Evolutionary conservation across 129 eudicot genomes (phyloP), one percentile per base, ranked within the genome.

Genomic region (Saposhnikovia divaricata): DNA sequence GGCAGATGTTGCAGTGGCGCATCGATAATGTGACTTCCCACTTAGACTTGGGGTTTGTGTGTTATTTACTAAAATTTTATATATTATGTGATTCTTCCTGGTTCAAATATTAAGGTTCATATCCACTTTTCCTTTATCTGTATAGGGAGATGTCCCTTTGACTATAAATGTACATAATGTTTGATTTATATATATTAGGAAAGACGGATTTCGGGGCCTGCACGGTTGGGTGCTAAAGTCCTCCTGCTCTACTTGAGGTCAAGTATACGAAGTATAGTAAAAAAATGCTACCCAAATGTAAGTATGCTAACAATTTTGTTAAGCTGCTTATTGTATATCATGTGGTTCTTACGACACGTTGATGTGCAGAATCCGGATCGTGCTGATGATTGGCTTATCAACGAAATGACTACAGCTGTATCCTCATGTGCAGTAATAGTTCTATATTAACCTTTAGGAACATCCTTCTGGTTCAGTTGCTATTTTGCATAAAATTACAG

Each of bases 321-420:
- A 55, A 28, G 73, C 63, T 84, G 73, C 37, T 75, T 74, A 77
- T 78, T 23, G 23, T 57, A 9, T 37, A 38, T 70, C 31, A 50
- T 23, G 72, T 78, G 65, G 68, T 47, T 46, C 15, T 46, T 76
- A 27, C 14, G 21, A 59, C 34, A 46, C 45, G 74, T 18, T 46
- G 63, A 31, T 63, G 10, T 82, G 85, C 92, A 94, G 98, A 88
- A 84, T 80, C 72, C 90, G 23, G 84, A 86, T 18, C 88, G 98
- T 69, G 98, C 91, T 25, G 97, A 91, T 81, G 93, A 90, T 85
- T 87, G 87, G 90, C 92, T 94, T 77, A 85, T 90, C 14, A 84
- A 80, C 79, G 92, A 91, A 85, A 94, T 94, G 98, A 81, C 88
- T 18, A 83, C 93, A 82, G 96, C 98, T 34, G 98, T 94, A 94